Percentiles rank a stretch among this genome's conserved stretches.
Evolutionary conservation across 768 basidiomycete species (phyloP).

Genomic region (Lactifluus piperatus): DNA sequence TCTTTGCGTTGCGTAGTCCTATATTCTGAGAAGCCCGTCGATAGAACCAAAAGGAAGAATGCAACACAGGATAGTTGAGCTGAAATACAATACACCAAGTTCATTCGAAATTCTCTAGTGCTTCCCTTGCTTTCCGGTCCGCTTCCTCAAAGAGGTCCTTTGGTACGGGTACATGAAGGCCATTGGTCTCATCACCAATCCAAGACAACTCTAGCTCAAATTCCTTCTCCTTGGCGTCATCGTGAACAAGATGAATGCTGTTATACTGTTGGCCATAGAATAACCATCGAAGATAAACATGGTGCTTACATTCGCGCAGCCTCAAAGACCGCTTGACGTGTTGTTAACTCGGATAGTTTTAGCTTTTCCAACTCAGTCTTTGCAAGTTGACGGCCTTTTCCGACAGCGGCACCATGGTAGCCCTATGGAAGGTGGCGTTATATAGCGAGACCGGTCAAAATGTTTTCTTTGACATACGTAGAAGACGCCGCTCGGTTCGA

Average conservation of each 20-base stretch:
- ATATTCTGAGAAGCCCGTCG: background rate
- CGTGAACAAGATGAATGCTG: slow-evolving; percentile 96
- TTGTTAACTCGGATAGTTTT: slow-evolving; percentile 69
- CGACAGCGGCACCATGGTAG: slow-evolving; percentile 92
- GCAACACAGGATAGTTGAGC: slow-evolving; percentile 11
- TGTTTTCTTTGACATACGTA: slow-evolving; percentile 44
- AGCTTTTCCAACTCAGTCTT: slow-evolving; percentile 99
- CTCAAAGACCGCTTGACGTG: slow-evolving; percentile 81
- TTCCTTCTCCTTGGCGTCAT: slow-evolving; percentile 96
- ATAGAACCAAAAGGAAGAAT: background rate
- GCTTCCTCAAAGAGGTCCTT: slow-evolving; percentile 79
- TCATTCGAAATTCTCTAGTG: slow-evolving; percentile 62
- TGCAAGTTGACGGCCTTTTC: slow-evolving; percentile 95
- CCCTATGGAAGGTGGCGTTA: slow-evolving; percentile 37
- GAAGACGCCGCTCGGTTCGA: slow-evolving; percentile 93
- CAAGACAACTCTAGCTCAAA: slow-evolving; percentile 98
- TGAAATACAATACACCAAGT: slow-evolving; percentile 23
- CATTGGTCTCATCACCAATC: slow-evolving; percentile 81
- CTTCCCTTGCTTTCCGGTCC: slow-evolving; percentile 78
- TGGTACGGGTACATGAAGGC: slow-evolving; percentile 76
- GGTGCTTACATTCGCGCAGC: slow-evolving; percentile 86
- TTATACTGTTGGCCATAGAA: background rate
- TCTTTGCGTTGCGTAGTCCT: background rate
- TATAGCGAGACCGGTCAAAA: background rate
- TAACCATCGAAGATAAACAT: slow-evolving; percentile 7